Evolutionary conservation across 2,329 filamentous ascomycete genomes (phyloP), one percentile per base, ranked within the genome.

Genomic region (Phialocephala subalpina): DNA sequence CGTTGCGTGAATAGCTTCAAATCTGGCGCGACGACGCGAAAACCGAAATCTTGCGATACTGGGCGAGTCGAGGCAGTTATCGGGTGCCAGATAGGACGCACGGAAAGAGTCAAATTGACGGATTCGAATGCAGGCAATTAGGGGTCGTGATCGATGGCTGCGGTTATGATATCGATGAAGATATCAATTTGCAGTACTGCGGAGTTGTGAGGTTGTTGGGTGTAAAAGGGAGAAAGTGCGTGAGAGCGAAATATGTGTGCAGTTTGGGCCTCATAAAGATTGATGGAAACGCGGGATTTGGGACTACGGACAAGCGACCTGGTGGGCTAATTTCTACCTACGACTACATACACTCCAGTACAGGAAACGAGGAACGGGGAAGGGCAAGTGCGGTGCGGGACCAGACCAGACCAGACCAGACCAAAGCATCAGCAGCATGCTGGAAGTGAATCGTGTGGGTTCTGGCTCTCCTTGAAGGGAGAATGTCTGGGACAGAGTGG

Each of bases 1-100:
- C 36, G 59, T 57, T 22, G 62, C 71, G 67, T 69, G 73, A 74
- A 75, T 75, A 75, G 72, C 73, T 72, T 75, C 73, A 75, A 67
- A 56, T 57, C 29, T 63, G 60, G 66, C 64, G 65, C 66, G 63
- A 67, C 66, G 67, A 66, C 68, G 62, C 66, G 65, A 66, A 68
- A 58, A 57, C 33, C 0, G 38, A 62, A 62, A 64, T 65, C 20
- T 6, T 53, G 52, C 29, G 33, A 27, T 67, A 47, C 42, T 47
- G 69, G 27, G 22, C 38, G 53, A 47, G 64, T 33, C 47, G 47
- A 47, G 62, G 65, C 58, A n/a, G 61, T 29, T 27, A 25, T 35
- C 29, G 62, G 55, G 7, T 12, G 25, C 35, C 27, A 60, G 35
- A 27, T 20, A 27, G 20, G 59, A 29, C 11, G 52, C 49, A 60